A percentile compares a stretch with the other conserved stretches of the same genome.
phyloP scores from a whole-genome alignment of 2,329 filamentous ascomycete genomes.

The Penicillium sumatraense region DNA sequence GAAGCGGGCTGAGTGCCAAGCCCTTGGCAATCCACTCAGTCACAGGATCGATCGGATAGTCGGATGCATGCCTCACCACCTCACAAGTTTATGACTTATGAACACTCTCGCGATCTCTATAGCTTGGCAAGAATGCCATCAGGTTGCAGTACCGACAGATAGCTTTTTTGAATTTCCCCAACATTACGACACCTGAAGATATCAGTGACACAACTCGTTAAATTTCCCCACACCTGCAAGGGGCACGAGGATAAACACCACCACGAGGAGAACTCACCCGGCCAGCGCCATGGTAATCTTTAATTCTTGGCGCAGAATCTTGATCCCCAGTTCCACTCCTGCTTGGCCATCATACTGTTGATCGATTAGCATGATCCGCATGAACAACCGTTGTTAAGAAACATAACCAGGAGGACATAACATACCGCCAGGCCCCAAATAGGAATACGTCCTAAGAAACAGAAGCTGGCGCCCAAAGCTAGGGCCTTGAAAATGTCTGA shows the following conservation, averaged over 20 bases:
- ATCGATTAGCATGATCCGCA: constrained; percentile 4
- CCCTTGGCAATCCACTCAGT: no score
- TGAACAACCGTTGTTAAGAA: no score
- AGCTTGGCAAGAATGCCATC: constrained; percentile 36
- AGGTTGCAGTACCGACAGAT: constrained; percentile 33
- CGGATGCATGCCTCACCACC: background rate
- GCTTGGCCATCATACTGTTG: constrained; percentile 37
- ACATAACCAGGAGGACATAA: background rate
- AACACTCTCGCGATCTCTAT: constrained; percentile 8
- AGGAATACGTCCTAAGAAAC: constrained; percentile 38
- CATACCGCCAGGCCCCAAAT: constrained; percentile 33
- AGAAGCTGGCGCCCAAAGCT: constrained; percentile 38
- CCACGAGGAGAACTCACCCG: constrained; percentile 27
- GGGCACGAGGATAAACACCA: background rate
- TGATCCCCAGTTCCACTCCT: constrained; percentile 39
- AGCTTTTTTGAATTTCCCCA: constrained; percentile 33
- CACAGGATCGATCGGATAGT: no score
- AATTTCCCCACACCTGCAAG: no score
- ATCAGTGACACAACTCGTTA: background rate
- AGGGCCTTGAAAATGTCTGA: constrained; percentile 45
- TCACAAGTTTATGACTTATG: background rate
- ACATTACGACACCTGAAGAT: constrained; percentile 31
- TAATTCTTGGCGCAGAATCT: constrained; percentile 38
- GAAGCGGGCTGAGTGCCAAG: constrained; percentile 16
- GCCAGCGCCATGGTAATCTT: constrained; percentile 38